A percentile compares a stretch with the other conserved stretches of the same genome.
Evolutionary conservation across 1,139 yeast species (phyloP).

Genomic region (Scheffersomyces stambukii): DNA sequence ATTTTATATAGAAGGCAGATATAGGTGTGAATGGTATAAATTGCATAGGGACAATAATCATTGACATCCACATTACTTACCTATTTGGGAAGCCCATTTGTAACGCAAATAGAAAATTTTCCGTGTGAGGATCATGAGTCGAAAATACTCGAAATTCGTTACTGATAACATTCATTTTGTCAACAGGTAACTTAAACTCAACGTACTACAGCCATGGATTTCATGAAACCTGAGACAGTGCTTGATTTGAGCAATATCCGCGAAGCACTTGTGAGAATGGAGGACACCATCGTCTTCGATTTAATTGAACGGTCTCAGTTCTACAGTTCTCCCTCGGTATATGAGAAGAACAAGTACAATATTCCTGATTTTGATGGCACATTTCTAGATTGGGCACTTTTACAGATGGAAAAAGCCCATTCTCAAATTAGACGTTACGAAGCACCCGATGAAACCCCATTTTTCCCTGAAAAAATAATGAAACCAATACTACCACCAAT

Average conservation of each 20-base stretch:
- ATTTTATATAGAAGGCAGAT: neutral
- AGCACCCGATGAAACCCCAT: slow-evolving; percentile 95
- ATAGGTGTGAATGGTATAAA: too few relatives aligned
- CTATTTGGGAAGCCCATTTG: too few relatives aligned
- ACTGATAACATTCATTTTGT: neutral
- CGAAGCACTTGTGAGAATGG: slow-evolving; percentile 84
- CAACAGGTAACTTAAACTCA: slow-evolving; percentile 5
- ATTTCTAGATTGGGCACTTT: slow-evolving; percentile 80
- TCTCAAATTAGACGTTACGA: slow-evolving; percentile 86
- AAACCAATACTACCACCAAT: slow-evolving; percentile 75
- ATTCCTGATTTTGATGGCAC: slow-evolving; percentile 74
- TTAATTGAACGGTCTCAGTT: slow-evolving; percentile 92
- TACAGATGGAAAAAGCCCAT: slow-evolving; percentile 74
- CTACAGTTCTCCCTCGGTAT: slow-evolving; percentile 70
- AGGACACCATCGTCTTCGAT: slow-evolving; percentile 89
- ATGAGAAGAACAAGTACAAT: slow-evolving; percentile 51
- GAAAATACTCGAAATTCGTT: neutral
- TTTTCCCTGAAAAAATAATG: slow-evolving; percentile 66
- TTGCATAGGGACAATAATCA: too few relatives aligned
- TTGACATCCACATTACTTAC: too few relatives aligned
- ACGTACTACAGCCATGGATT: slow-evolving; percentile 57
- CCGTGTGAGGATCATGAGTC: too few relatives aligned
- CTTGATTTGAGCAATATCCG: slow-evolving; percentile 79
- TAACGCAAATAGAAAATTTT: too few relatives aligned
- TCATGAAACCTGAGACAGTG: slow-evolving; percentile 78